A percentile compares a stretch with the other conserved stretches of the same genome.
phyloP scores from a whole-genome alignment of 306 rosid genomes.

The Vigna radiata region DNA sequence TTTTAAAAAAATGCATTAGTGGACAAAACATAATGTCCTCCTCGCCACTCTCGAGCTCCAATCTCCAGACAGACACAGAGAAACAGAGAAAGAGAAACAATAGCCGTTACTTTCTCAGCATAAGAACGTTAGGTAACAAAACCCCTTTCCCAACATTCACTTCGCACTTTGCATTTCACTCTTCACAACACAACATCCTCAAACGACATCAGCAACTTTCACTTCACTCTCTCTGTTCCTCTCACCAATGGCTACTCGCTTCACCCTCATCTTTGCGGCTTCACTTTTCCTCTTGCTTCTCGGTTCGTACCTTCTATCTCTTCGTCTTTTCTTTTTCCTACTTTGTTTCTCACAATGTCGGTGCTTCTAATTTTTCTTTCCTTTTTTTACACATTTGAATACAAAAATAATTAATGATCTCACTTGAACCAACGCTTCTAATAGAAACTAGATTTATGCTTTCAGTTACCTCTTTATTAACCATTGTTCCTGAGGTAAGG shows the following conservation, averaged over 20 bases:
- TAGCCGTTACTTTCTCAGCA: constrained; percentile 63
- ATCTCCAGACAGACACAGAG: constrained; percentile 4
- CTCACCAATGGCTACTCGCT: constrained; percentile 54
- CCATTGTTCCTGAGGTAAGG: background rate
- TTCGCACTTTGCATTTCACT: background rate
- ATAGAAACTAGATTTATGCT: constrained; percentile 29
- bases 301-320: constrained; percentile 59
- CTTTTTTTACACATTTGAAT: background rate
- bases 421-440: background rate
- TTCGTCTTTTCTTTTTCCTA: constrained; percentile 15
- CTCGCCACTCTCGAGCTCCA: constrained; percentile 7
- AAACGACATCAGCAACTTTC: background rate
- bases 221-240: background rate
- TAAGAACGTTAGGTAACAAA: constrained; percentile 29
- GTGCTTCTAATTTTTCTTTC: constrained; percentile 27
- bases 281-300: constrained; percentile 64
- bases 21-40: constrained; percentile 21
- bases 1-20: background rate
- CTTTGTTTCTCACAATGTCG: constrained; percentile 48
- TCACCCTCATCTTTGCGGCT: constrained; percentile 50
- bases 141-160: background rate
- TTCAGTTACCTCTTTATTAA: constrained; percentile 14
- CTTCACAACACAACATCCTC: background rate
- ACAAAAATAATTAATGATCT: no score
- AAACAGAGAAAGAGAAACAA: constrained; percentile 19